phyloP scores from a whole-genome alignment of 2,329 filamentous ascomycete species.

The Trichophyton schoenleinii region DNA sequence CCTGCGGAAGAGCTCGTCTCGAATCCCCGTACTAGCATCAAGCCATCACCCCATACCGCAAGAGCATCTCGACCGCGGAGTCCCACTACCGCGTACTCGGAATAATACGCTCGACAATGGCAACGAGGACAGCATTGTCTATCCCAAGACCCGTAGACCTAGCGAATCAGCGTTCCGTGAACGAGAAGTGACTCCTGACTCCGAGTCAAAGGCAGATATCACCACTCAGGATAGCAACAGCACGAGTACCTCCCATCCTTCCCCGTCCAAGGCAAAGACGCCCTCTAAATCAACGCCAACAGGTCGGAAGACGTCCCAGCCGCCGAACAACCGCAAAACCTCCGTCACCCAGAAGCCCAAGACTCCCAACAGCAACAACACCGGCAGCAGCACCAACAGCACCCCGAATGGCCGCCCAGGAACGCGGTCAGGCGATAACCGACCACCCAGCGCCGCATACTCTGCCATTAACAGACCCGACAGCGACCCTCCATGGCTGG shows the following conservation, averaged over 20 bases:
- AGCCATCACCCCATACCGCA: conserved; percentile 65
- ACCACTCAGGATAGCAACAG: conserved; percentile 9
- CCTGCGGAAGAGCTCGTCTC: conserved; percentile 53
- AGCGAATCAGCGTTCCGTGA: conserved; percentile 39
- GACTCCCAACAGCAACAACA: conserved; percentile 20
- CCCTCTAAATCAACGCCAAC: conserved; percentile 21
- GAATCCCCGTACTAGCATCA: conserved; percentile 72
- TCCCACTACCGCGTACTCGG: conserved; percentile 49
- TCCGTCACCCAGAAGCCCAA: conserved; percentile 25
- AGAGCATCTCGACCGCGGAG: conserved; percentile 62
- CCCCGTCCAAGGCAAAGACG: conserved; percentile 16
- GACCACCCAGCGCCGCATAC: conserved; percentile 38
- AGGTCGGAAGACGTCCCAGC: conserved; percentile 29
- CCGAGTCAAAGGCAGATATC: conserved; percentile 13
- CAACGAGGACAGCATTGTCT: conserved; percentile 48
- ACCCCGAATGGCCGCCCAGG: conserved; percentile 44
- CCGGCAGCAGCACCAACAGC: conserved; percentile 19
- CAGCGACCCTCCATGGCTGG: conserved; percentile 90
- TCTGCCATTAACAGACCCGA: conserved; percentile 57
- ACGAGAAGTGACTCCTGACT: conserved; percentile 13
- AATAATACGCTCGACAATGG: conserved; percentile 44
- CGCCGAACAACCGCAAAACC: conserved; percentile 29
- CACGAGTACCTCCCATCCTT: conserved; percentile 14
- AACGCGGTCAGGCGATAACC: conserved; percentile 47
- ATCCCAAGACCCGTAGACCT: conserved; percentile 53